Base-by-base conservation (phyloP, 2,329 filamentous ascomycete species). In the Aspergillus sp. region DNA sequence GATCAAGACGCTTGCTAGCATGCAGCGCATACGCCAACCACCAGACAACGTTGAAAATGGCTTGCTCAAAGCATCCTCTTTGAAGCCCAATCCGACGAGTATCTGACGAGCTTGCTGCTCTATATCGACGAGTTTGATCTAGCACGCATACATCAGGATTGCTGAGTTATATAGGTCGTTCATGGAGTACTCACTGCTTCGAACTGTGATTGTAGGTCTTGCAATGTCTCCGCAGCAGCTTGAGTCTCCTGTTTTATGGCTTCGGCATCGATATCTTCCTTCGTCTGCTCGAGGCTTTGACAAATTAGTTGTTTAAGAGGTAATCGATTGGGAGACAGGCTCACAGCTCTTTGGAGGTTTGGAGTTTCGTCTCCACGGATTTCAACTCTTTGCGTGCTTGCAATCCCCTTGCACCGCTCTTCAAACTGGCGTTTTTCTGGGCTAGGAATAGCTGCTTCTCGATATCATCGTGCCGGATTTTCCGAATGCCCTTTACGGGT, bases 361-460 rank as follows among this genome's bases (percentile, higher is more conserved):
- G 81, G 2, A 90, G 79, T 15, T 82, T 82, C 61, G 86, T 86
- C 67, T 96, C 91, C 26, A 87, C 83, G 4, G 83, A 82, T 49
- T 86, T 84, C 17, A 95, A 74, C 1, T 86, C 84, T 66, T 95
- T 93, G n/a, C 90, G 81, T 0, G 90, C 90, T 59, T 88, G 83
- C 80, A 89, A 77, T 0, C 91, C 91, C 42, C 91, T 78, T 1
- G 89, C 83, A 34, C 91, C 91, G 66, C 90, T 93, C 51, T 90
- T 80, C 41, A 91, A 75, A 42, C 85, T 80, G 7, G 90, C 90
- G 67, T 91, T 86, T 63, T 92, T 90, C 66, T 90, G 86, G 1
- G 87, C 82, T 18, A 87, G 81, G 55, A 89, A 90, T 3, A 92
- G 76, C 6, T 84, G 81, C 64, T 83, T 81, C 62, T 84, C 81